A percentile compares a stretch with the other conserved stretches of the same genome.
phyloP scores from a whole-genome alignment of 1,284 basidiomycete genomes.

The Cutaneotrichosporon sp. region DNA sequence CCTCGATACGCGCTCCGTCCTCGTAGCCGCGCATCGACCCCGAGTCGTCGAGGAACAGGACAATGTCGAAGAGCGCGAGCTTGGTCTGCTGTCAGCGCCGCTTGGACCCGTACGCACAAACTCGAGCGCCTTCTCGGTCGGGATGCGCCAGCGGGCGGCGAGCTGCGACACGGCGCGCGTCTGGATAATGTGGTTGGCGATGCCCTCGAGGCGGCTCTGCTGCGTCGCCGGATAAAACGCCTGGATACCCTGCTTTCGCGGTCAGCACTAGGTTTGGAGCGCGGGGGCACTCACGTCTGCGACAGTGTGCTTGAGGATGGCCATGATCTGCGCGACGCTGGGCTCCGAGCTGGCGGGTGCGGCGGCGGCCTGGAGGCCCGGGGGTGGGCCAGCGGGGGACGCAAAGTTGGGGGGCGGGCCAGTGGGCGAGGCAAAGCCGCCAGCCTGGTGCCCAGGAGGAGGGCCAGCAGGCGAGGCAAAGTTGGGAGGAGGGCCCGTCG shows the following conservation, averaged over 20 bases:
- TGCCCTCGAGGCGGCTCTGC: conserved; percentile 48
- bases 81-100: conserved; percentile 37
- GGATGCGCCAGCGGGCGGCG: conserved; percentile 53
- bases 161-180: conserved; percentile 51
- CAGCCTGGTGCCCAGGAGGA: not conserved
- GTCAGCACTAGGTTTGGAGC: conserved; percentile 12
- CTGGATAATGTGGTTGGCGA: conserved; percentile 52
- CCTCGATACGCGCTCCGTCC: conserved; percentile 51
- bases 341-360: not conserved
- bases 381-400: not conserved
- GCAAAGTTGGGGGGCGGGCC: not conserved
- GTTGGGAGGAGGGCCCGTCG: conserved; percentile 2
- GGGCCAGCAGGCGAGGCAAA: not conserved
- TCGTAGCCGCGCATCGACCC: conserved; percentile 54
- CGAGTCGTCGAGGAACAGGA: conserved; percentile 54
- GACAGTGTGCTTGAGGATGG: conserved; percentile 47
- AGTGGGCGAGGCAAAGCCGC: not conserved
- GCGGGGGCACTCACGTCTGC: conserved; percentile 44
- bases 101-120: conserved; percentile 4
- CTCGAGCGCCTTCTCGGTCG: conserved; percentile 54
- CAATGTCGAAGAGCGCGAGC: conserved; percentile 51
- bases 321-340: not conserved
- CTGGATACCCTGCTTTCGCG: conserved; percentile 49
- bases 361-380: not conserved
- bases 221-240: conserved; percentile 54